Conservation (phyloP, 2,329 filamentous ascomycete genomes). For the Pseudocercospora ulei region DNA sequence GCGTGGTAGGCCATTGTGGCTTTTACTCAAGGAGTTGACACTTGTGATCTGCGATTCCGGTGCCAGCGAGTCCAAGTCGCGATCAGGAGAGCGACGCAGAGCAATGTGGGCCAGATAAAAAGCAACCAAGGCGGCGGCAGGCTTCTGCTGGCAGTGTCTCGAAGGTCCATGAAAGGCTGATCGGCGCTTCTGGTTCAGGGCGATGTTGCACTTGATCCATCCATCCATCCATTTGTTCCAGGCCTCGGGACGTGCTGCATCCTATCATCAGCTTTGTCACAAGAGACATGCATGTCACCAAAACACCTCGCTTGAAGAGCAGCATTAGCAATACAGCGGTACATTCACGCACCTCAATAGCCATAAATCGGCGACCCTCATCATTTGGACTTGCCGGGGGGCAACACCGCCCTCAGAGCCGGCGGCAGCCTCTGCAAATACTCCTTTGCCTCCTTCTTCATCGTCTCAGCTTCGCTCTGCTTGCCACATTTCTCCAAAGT, state of each 20-base stretch:
- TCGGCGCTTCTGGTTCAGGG: too few species aligned
- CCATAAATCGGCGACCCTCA: neutral
- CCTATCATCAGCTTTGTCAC: too few species aligned
- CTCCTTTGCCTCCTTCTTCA: slow-evolving; percentile 21
- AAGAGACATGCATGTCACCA: slow-evolving; percentile 7
- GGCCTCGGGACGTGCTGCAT: too few species aligned
- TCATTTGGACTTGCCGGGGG: neutral
- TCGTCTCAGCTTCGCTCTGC: slow-evolving; percentile 26
- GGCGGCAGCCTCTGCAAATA: slow-evolving; percentile 23
- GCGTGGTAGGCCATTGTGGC: slow-evolving; percentile 22
- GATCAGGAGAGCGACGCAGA: neutral
- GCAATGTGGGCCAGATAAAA: neutral
- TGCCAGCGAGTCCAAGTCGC: neutral
- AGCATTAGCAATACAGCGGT: slow-evolving; percentile 1
- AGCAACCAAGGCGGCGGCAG: neutral
- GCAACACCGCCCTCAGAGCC: slow-evolving; percentile 16
- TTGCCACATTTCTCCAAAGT: slow-evolving; percentile 61
- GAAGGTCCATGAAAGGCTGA: neutral
- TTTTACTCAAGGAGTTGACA: too few species aligned
- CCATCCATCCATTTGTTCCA: too few species aligned
- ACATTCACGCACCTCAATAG: slow-evolving; percentile 6
- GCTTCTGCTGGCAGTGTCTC: neutral
- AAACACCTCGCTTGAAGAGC: slow-evolving; percentile 5
- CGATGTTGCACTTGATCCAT: too few species aligned
- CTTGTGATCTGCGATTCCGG: neutral